Base-by-base conservation (phyloP, 23 red algal genomes). In the Agarophyton chilense region DNA sequence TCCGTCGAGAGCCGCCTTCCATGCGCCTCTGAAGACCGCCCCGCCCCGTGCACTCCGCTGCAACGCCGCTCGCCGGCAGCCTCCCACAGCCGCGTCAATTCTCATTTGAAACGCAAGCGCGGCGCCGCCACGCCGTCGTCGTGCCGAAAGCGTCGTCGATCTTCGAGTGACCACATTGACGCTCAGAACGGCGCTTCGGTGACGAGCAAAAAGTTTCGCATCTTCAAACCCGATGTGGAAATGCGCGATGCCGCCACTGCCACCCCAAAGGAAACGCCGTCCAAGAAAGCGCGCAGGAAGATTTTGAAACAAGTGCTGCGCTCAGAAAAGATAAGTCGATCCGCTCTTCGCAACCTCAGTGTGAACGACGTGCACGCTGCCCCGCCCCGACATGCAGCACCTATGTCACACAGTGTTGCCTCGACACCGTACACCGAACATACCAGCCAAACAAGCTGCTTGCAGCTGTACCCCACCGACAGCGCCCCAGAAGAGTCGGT, bases 221-320 rank as follows among this genome's bases (percentile, higher is more conserved):
- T 72, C 4, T 72, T 72, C 65, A 72, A 40, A 19, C 65, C 65
- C 39, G 65, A 72, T 13, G 65, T 72, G 2, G 35, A 72, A 42
- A 72, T 72, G 65, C 12, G 17, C 17, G 65, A 72, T 34, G 36
- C 65, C 8, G 26, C 34, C 10, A 19, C 39, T 34, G 8, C 65
- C 13, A 43, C 33, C 13, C 35, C 34, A 0, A 10, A 6, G 7
- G n/a, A 8, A 6, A 61, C 56, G 19, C 56, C 56, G 56, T n/a
- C 35, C 36, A 17, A 43, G 19, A 43, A 10, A 24, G 17, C 22
- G 39, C 34, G 65, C 18, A 40, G 17, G 35, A 72, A 40, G 33
- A 40, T 72, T 40, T 13, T 72, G 16, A 72, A 72, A n/a, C n/a
- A 72, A 0, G 39, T 72, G 36, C 21, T 72, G 39, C 65, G 65